Evolutionary conservation across 768 basidiomycete species (phyloP).

Genomic region (Rhodotorula toruloides): DNA sequence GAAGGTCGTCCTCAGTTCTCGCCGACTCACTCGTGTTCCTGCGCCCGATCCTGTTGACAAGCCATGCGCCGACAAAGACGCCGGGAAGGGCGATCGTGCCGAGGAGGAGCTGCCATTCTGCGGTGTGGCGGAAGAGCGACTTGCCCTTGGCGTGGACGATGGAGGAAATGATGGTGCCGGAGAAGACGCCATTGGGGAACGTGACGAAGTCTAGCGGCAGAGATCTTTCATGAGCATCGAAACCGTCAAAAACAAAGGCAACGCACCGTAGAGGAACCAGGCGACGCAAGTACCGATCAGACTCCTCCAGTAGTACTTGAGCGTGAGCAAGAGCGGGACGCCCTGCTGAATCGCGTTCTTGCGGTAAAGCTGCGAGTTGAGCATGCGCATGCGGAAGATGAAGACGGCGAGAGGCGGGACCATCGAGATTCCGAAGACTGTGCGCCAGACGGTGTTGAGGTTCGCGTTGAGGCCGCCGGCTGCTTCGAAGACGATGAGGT

Average conservation of each 20-base stretch:
- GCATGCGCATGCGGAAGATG: conserved; percentile 66
- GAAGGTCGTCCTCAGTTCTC: neutral
- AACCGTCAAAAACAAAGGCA: neutral
- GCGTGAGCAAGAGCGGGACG: conserved; percentile 60
- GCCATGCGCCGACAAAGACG: conserved; percentile 47
- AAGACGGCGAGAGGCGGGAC: conserved; percentile 60
- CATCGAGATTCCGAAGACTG: conserved; percentile 26
- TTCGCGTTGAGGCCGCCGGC: conserved; percentile 57
- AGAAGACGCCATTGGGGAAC: conserved; percentile 50
- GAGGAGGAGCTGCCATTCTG: conserved; percentile 66
- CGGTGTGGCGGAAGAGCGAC: conserved; percentile 52
- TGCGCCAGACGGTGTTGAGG: conserved; percentile 61
- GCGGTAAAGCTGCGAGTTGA: conserved; percentile 55
- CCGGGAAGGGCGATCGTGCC: conserved; percentile 62
- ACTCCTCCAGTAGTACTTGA: conserved; percentile 60
- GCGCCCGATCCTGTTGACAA: conserved; percentile 39
- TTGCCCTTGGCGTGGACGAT: conserved; percentile 55
- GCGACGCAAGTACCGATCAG: conserved; percentile 69
- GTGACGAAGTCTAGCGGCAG: conserved; percentile 61
- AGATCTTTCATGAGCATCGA: too few species aligned
- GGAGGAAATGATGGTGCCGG: conserved; percentile 61
- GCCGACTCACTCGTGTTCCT: conserved; percentile 17
- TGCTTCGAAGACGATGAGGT: conserved; percentile 64
- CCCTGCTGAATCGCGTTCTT: conserved; percentile 31
- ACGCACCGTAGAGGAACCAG: conserved; percentile 50